Evolutionary conservation across 2,329 filamentous ascomycete species (phyloP).

Genomic region (Penicillium freii): DNA sequence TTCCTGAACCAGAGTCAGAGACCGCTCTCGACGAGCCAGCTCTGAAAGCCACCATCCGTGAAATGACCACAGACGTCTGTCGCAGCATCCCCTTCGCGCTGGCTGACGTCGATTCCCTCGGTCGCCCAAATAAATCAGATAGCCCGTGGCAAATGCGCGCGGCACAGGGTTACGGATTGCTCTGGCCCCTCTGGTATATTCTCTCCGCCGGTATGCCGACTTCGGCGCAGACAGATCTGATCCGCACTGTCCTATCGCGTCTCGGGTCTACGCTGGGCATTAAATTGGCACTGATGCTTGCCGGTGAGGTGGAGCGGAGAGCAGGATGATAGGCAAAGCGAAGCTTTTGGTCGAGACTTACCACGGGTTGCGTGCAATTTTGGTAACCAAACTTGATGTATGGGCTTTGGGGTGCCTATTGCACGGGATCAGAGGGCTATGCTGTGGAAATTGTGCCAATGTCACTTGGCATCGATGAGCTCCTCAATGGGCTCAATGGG

Average conservation of each 20-base stretch:
- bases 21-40: conserved; percentile 10
- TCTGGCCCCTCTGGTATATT: conserved; percentile 42
- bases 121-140: conserved; percentile 22
- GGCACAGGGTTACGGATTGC: conserved; percentile 32
- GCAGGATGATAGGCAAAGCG: not conserved
- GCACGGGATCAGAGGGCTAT: not conserved
- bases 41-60: conserved; percentile 26
- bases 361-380: not conserved
- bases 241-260: conserved; percentile 26
- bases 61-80: conserved; percentile 38
- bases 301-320: conserved; percentile 17
- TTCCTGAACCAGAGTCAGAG: not conserved
- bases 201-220: conserved; percentile 35
- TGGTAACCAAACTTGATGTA: not conserved
- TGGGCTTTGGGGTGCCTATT: not conserved
- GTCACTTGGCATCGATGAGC: not conserved
- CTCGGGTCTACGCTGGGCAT: conserved; percentile 37
- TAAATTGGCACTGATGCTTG: conserved; percentile 34
- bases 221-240: conserved; percentile 29
- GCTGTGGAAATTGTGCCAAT: not conserved
- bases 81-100: conserved; percentile 36
- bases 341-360: not conserved
- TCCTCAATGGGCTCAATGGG: not conserved
- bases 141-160: conserved; percentile 29
- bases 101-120: conserved; percentile 33